phyloP scores from a whole-genome alignment of 129 eudicot species.

The Flaveria brownii region DNA sequence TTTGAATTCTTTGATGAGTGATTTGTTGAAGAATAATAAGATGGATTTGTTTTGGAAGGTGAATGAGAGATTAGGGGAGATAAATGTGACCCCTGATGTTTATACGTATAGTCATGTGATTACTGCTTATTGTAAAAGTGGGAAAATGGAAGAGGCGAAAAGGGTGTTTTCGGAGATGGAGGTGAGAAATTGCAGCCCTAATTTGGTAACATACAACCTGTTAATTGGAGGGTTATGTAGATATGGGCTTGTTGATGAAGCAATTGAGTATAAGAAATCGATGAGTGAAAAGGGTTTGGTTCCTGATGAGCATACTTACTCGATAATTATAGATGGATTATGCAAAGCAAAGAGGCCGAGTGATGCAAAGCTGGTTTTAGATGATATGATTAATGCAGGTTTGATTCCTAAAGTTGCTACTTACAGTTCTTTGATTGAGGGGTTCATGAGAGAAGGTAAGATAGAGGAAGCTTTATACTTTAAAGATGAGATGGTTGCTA shows the following conservation, averaged over 20 bases:
- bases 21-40: constrained; percentile 37
- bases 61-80: constrained; percentile 29
- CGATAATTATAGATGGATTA: constrained; percentile 33
- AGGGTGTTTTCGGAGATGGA: constrained; percentile 37
- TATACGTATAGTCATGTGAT: constrained; percentile 39
- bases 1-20: constrained; percentile 36
- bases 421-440: constrained; percentile 17
- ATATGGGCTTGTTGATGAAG: constrained; percentile 39
- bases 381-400: constrained; percentile 36
- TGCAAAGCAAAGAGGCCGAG: constrained; percentile 24
- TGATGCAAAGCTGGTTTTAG: constrained; percentile 37
- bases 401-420: constrained; percentile 23
- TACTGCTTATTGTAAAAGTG: constrained; percentile 32
- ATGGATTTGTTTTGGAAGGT: constrained; percentile 46
- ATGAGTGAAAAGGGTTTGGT: constrained; percentile 40
- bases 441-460: constrained; percentile 27
- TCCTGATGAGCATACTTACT: constrained; percentile 30
- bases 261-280: constrained; percentile 27
- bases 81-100: constrained; percentile 24
- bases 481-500: constrained; percentile 33
- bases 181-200: constrained; percentile 27
- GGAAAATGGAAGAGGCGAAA: constrained; percentile 40
- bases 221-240: constrained; percentile 32
- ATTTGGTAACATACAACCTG: constrained; percentile 25
- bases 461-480: constrained; percentile 31